Evolutionary conservation across 2,329 filamentous ascomycete species (phyloP), one percentile per base, ranked within the genome.

Genomic region (Blumeria graminis): DNA sequence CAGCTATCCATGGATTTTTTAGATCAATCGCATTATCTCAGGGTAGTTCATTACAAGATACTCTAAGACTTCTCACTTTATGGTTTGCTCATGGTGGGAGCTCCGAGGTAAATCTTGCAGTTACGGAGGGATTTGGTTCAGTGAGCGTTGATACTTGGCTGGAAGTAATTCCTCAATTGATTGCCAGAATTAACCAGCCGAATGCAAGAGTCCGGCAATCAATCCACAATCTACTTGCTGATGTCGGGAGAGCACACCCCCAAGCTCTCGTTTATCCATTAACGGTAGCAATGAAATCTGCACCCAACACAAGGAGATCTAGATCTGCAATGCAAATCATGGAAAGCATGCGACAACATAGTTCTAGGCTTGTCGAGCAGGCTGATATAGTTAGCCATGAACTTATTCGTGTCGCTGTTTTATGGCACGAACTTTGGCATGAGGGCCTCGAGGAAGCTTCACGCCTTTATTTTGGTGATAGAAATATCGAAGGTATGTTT

Each of bases 381-480:
- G 92, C 92, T 38, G 90, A 94, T 66, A 76, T 89, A 51, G 89
- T 99, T 62, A 96, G 90, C 67, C 85, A 92, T 65, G 93, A 99
- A 68, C 78, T 99, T 57, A 96, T 99, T 65, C 82, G 92, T 55
- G 93, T 98, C 58, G 92, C 92, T 14, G 90, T 98, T 1, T 70
- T 98, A 28, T 98, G 93, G 93, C 92, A 99, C 66, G 92, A 99
- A 65, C 84, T 94, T 61, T 99, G 92, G 92, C 92, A 98, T 62
- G 93, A 99, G 69, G 93, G 86, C 33, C 75, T 99, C 14, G 92
- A 98, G 69, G 93, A 99, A 71, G 93, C 92, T 0, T 95, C 88
- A 35, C 80, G 92, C 56, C 74, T 98, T 16, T 98, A 96, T 73
- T 99, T 98, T 69, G 92, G 90, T 58, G 90, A 96, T 64, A 84